Evolutionary conservation across 2,329 filamentous ascomycete genomes (phyloP), one percentile per base, ranked within the genome.

Genomic region (Xylariaceae sp.): DNA sequence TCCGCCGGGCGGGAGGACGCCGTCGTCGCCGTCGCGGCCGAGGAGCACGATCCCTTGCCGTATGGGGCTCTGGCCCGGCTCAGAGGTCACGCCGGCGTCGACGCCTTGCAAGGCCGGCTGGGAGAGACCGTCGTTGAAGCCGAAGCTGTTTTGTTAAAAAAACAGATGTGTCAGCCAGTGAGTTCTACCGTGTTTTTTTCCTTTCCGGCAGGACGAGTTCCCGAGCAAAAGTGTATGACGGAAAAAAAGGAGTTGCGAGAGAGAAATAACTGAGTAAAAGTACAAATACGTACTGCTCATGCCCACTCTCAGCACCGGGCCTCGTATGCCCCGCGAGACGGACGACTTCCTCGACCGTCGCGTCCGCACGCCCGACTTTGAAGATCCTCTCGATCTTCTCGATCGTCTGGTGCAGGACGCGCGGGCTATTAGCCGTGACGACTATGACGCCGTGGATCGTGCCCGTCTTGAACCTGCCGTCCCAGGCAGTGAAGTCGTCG

Each of bases 41-140:
- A 59, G 50, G 29, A 69, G 50, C 19, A 66, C 61, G 8, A 64
- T 50, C 34, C 57, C 38, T 61, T 60, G 34, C 52, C 56, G 17
- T 55, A 59, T 28, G 49, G 52, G n/a, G 38, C 39, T 23, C 50
- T 51, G 41, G 57, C 55, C 21, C 6, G 42, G 42, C 15, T 43
- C 44, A 2, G 41, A 43, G 14, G 14, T 40, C 24, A 50, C 38
- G 27, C 50, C 49, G 1, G 40, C 41, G 31, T 43, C 41, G 17
- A 68, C 50, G 5, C 53, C 60, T n/a, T 54, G 36, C 6, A 67
- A 46, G 2, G 55, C 54, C 3, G 67, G 67, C 41, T 69, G 61
- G 3, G 64, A 64, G 31, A 70, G 51, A 4, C 61, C 64, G 44
- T 70, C 66, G 15, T 59, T 43, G 43, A 64, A 70, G 2, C 66